A percentile compares a stretch with the other conserved stretches of the same genome.
phyloP scores from a whole-genome alignment of 129 eudicot genomes.

The sunflower (Helianthus annuus) region HanXRQr2.0-SUNRISE NC_035440.2:35552423-35552922 shows the following conservation, averaged over 20 bases:
- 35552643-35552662: neutral
- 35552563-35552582: neutral
- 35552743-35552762: conserved; percentile 51
- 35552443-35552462: no score
- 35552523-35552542: neutral
- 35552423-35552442: no score
- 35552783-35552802: conserved; percentile 78
- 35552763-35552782: conserved; percentile 83
- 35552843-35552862: conserved; percentile 21
- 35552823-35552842: conserved; percentile 98
- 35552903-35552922: neutral
- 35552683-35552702: neutral
- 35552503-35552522: neutral
- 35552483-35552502: neutral
- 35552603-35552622: neutral
- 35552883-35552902: neutral
- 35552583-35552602: conserved; percentile 9
- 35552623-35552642: neutral
- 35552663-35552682: neutral
- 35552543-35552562: neutral
- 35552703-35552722: neutral
- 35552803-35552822: conserved; percentile 78
- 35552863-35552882: neutral
- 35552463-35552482: no score
- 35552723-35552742: conserved; percentile 72